Evolutionary conservation across 441 rosid genomes (phyloP), one percentile per base, ranked within the genome.

Genomic region (Corymbia citriodora): DNA sequence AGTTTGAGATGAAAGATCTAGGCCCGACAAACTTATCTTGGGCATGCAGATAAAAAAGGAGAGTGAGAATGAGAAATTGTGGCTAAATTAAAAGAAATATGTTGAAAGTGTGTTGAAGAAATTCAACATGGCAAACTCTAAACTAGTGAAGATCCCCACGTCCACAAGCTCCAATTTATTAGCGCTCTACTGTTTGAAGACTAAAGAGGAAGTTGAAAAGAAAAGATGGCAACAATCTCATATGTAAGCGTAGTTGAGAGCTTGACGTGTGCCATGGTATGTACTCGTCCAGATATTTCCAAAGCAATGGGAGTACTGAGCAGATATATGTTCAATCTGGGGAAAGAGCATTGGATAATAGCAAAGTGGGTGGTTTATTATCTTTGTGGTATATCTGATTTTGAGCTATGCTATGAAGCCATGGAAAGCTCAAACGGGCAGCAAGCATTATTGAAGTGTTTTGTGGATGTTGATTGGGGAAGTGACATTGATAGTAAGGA

Each of bases 241-340:
- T 59, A 23, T 0, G 3, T 29, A 59, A 59, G 14, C 0, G n/a
- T 0, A 59, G 0, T 59, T 59, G 2, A 29, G 65, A 59, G 4
- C n/a, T 59, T 9, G n/a, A 59, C 10, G 65, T 59, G 23, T 59
- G 65, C 1, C 0, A 0, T 25, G n/a, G 29, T 59, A 59, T 59
- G 3, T 59, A 25, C 1, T 59, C 11, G 10, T 59, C 3, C 0
- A 59, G 7, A 59, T 59, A 25, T 59, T 59, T 0, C n/a, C 11
- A 6, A 2, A 59, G 65, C n/a, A 25, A 0, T 2, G n/a, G n/a
- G 25, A 59, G n/a, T 59, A 25, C 25, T 59, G n/a, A 59, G 65
- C 4, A 25, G 29, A 59, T 59, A 25, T 25, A 59, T 59, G 65
- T 10, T 13, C 14, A 59, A 59, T 59, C 29, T 25, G 11, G 65